These are phyloP conservation scores for Lactarius psammicola DNA, from an alignment of 768 basidiomycete species.

Conservation along the genomic window DNA sequence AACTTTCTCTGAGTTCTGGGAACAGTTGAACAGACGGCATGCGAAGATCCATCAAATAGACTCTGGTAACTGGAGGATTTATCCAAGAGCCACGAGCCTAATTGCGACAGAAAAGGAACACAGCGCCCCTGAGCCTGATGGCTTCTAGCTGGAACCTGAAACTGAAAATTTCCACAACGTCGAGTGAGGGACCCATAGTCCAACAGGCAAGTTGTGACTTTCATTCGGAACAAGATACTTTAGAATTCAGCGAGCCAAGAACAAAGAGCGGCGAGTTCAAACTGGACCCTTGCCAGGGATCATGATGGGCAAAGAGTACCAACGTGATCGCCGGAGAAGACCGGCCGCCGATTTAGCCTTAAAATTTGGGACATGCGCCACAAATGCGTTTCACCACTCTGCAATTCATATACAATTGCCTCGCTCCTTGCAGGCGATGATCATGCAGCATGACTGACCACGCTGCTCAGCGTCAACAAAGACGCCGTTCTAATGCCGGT, in stretches of 20 bases:
- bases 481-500: neutral
- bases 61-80: neutral
- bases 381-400: neutral
- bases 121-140: neutral
- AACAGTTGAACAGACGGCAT: neutral
- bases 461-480: neutral
- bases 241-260: neutral
- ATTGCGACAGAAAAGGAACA: neutral
- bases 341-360: neutral
- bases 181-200: neutral
- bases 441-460: neutral
- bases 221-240: neutral
- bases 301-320: neutral
- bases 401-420: neutral
- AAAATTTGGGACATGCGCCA: neutral
- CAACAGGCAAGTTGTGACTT: neutral
- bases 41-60: conserved; percentile 1
- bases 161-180: neutral
- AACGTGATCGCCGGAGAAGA: neutral
- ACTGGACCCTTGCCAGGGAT: neutral
- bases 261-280: neutral
- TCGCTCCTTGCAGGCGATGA: neutral
- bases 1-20: neutral
- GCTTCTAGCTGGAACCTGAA: neutral
- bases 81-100: neutral